These are phyloP conservation scores for Eragrostis nindensis DNA, from an alignment of 176 grass and related monocot genomes.

Conservation along the genomic window DNA sequence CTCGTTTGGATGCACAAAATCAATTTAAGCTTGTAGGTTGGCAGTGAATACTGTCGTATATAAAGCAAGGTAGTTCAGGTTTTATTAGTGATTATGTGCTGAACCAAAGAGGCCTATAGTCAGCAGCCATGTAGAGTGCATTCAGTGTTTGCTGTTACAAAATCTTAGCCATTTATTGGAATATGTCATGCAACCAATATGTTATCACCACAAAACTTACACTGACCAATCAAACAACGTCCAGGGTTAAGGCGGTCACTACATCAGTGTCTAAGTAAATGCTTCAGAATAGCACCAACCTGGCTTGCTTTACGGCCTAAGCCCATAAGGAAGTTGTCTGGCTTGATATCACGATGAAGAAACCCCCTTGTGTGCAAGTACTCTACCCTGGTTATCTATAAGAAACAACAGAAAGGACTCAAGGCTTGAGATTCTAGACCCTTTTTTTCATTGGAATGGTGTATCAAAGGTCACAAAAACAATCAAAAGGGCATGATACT, in stretches of 20 bases:
- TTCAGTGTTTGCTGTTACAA: not conserved
- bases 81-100: not conserved
- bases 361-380: constrained; percentile 94
- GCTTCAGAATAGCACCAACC: constrained; percentile 47
- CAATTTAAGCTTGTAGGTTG: not conserved
- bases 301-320: constrained; percentile 84
- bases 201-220: constrained; percentile 13
- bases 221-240: constrained; percentile 2
- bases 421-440: not conserved
- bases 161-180: constrained; percentile 26
- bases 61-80: not conserved
- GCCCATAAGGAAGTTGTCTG: constrained; percentile 91
- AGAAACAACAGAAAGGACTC: constrained; percentile 28
- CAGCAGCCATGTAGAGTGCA: constrained; percentile 18
- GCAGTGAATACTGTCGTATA: constrained; percentile 1
- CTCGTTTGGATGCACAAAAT: constrained; percentile 11
- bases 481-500: constrained; percentile 4
- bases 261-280: constrained; percentile 26
- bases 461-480: not conserved
- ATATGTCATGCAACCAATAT: constrained; percentile 30
- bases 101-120: not conserved
- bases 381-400: constrained; percentile 81
- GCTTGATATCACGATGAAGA: constrained; percentile 98
- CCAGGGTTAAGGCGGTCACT: not conserved
- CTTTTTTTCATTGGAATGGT: constrained; percentile 22